Evolutionary conservation across 2,329 filamentous ascomycete genomes (phyloP), one percentile per base, ranked within the genome.

Genomic region (Gyromitra esculenta): DNA sequence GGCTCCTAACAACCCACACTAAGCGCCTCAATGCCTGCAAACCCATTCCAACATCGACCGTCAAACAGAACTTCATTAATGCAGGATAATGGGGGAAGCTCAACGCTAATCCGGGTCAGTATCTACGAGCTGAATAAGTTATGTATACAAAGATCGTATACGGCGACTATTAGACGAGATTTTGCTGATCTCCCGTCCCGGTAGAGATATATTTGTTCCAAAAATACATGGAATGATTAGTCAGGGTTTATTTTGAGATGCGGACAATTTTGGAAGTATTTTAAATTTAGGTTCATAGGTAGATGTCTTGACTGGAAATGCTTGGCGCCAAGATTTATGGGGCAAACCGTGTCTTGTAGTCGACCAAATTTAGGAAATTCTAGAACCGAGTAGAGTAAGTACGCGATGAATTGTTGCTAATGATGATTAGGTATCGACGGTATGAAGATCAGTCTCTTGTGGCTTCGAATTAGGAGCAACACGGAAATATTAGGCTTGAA

Each of bases 301-400:
- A 31, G 25, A 31, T 31, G 25, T 31, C 25, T 4, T 4, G 4
- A 31, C 25, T 11, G 5, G 35, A 1, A 25, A 39, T 11, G 13
- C 54, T 57, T 57, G 31, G 54, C 31, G 54, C 54, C 54, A 57
- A 57, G 31, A 57, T n/a, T n/a, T 37, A 21, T 9, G 13, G 18
- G 21, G 15, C 13, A n/a, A 13, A n/a, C 50, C 11, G 2, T 18
- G 31, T 18, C n/a, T 5, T 8, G n/a, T 21, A 2, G 7, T n/a
- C n/a, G 25, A 31, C 48, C 5, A 52, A 8, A 21, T 8, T 21
- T 52, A 18, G 7, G 41, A 45, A 18, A 21, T 52, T n/a, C n/a
- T 52, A 25, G 15, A 21, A 52, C n/a, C 8, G n/a, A 21, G 48
- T n/a, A 13, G 31, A 6, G 37, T 57, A 37, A n/a, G 31, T 5